A percentile compares a stretch with the other conserved stretches of the same genome.
These are phyloP conservation scores for Trichoderma sp. DNA, from an alignment of 2,329 filamentous ascomycete genomes.

Conservation along the genomic window DNA sequence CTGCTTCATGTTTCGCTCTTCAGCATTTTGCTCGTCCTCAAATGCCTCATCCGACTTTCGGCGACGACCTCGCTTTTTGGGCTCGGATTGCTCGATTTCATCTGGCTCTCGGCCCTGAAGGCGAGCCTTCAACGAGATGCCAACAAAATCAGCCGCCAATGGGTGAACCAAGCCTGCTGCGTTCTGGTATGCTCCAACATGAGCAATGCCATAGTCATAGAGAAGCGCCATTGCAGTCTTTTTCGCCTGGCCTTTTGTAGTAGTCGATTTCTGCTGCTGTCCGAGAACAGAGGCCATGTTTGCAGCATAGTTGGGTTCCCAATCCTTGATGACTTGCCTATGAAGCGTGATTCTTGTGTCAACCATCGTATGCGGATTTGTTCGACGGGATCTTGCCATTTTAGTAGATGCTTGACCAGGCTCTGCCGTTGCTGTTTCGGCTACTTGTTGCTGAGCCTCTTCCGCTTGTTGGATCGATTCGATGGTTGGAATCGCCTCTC, in stretches of 20 bases:
- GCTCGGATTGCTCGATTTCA: constrained; percentile 20
- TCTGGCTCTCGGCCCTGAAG: constrained; percentile 29
- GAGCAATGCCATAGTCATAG: constrained; percentile 37
- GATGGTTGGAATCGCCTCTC: constrained; percentile 31
- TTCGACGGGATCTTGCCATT: constrained; percentile 27
- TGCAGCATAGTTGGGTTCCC: constrained; percentile 43
- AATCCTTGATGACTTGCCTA: constrained; percentile 37
- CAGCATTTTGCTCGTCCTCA: constrained; percentile 33
- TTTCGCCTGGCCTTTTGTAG: constrained; percentile 38
- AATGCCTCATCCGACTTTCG: constrained; percentile 46
- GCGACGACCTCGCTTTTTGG: constrained; percentile 33
- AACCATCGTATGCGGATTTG: constrained; percentile 30
- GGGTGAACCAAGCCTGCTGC: constrained; percentile 39
- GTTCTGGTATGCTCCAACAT: constrained; percentile 27
- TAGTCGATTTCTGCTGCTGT: constrained; percentile 21
- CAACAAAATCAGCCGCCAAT: constrained; percentile 44
- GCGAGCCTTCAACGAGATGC: constrained; percentile 39
- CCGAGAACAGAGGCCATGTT: constrained; percentile 52
- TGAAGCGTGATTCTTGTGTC: constrained; percentile 37
- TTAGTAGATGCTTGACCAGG: constrained; percentile 24
- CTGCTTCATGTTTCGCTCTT: constrained; percentile 38
- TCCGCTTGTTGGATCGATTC: neutral
- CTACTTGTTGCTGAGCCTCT: neutral
- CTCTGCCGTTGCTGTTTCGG: constrained; percentile 25
- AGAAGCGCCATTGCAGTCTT: constrained; percentile 34